These are phyloP conservation scores for Trichoderma arundinaceum DNA, from an alignment of 2,329 filamentous ascomycete genomes.

Conservation along the genomic window DNA sequence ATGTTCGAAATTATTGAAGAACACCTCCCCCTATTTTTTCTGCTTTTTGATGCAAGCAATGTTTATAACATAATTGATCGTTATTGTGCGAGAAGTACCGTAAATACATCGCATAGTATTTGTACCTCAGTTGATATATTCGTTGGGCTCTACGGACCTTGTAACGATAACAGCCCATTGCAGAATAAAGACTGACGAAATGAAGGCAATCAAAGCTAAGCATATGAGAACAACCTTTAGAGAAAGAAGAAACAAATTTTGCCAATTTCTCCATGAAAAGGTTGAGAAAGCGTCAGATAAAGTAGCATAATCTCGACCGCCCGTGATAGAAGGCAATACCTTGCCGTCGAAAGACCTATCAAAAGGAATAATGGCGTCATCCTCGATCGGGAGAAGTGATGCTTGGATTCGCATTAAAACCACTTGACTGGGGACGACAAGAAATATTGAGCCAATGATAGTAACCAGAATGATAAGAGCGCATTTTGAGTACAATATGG, in stretches of 20 bases:
- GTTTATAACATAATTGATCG: too few relatives aligned
- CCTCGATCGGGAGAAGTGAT: slow-evolving; percentile 80
- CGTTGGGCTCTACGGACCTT: slow-evolving; percentile 6
- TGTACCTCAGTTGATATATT: slow-evolving; percentile 1
- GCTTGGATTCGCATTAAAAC: slow-evolving; percentile 84
- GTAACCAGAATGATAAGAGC: slow-evolving; percentile 53
- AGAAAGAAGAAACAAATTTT: slow-evolving; percentile 65
- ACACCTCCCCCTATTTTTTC: too few relatives aligned
- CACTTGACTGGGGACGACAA: slow-evolving; percentile 77
- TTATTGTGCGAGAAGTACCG: too few relatives aligned
- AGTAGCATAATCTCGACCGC: slow-evolving; percentile 72
- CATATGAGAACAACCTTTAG: slow-evolving; percentile 70
- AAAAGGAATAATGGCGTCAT: slow-evolving; percentile 86
- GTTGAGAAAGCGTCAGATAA: slow-evolving; percentile 79
- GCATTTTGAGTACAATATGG: slow-evolving; percentile 47
- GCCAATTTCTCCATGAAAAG: slow-evolving; percentile 73
- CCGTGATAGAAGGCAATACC: slow-evolving; percentile 73
- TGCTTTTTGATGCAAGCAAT: too few relatives aligned
- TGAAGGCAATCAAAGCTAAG: slow-evolving; percentile 47
- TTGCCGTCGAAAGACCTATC: slow-evolving; percentile 84
- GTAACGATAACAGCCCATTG: slow-evolving; percentile 2
- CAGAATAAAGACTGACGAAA: background rate
- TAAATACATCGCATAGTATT: background rate
- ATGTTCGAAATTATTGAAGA: background rate
- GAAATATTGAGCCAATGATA: slow-evolving; percentile 61